Evolutionary conservation across 2,329 filamentous ascomycete species (phyloP).

Genomic region (Claviceps citrina): DNA sequence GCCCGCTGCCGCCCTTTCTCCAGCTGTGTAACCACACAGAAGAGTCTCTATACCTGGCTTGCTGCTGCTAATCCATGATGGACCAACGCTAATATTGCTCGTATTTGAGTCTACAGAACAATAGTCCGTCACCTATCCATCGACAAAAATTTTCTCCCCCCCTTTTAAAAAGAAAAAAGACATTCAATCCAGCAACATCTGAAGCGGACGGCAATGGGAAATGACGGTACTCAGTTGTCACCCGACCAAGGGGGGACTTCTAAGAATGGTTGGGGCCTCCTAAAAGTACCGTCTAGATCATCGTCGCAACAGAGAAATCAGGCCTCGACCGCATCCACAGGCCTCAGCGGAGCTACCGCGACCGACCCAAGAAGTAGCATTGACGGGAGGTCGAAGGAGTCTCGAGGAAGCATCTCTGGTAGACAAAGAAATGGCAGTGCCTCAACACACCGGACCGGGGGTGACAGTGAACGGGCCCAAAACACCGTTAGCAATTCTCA

Average conservation of each 20-base stretch:
- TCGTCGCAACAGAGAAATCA: conserved; percentile 45
- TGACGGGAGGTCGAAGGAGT: conserved; percentile 48
- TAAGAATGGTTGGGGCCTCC: conserved; percentile 36
- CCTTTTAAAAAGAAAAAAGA: conserved; percentile 10
- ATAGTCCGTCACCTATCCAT: conserved; percentile 2
- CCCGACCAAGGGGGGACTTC: conserved; percentile 26
- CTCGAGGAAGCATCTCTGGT: conserved; percentile 47
- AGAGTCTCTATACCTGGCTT: background rate
- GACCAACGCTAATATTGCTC: background rate
- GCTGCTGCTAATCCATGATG: background rate
- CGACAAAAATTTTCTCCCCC: conserved; percentile 4
- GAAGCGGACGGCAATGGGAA: conserved; percentile 24
- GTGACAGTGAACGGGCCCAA: conserved; percentile 35
- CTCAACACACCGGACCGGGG: conserved; percentile 46
- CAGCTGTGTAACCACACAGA: background rate
- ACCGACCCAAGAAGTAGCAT: conserved; percentile 47
- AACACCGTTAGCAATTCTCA: conserved; percentile 32
- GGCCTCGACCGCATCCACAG: conserved; percentile 42
- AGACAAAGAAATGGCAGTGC: conserved; percentile 51
- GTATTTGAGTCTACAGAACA: background rate
- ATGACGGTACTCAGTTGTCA: conserved; percentile 26
- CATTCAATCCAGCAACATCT: conserved; percentile 21
- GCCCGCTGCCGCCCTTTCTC: background rate
- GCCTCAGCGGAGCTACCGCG: conserved; percentile 43
- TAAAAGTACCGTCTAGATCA: conserved; percentile 46